phyloP scores from a whole-genome alignment of 2,329 filamentous ascomycete species.

The Aurifilum marmelostoma region DNA sequence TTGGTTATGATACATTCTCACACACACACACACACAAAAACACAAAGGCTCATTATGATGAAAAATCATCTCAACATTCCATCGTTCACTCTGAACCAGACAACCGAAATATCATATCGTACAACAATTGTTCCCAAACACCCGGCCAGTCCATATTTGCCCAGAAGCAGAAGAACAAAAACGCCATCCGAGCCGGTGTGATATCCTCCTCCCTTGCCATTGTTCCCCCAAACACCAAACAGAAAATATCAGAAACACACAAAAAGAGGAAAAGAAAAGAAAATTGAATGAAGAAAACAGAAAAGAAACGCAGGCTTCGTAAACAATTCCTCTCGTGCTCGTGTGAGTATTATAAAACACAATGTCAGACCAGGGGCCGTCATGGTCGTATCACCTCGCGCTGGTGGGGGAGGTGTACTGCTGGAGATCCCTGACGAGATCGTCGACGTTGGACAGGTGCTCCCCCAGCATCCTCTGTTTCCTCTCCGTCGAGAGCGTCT shows the following conservation, averaged over 20 bases:
- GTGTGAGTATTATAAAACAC: background rate
- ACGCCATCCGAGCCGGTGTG: background rate
- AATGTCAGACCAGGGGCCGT: background rate
- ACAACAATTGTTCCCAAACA: conserved; percentile 4
- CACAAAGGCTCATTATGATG: background rate
- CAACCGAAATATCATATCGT: background rate
- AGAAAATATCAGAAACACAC: background rate
- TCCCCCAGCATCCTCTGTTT: conserved; percentile 79
- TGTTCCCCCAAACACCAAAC: conserved; percentile 11
- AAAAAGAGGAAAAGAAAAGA: background rate
- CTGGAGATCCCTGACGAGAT: conserved; percentile 80
- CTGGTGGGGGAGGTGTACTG: conserved; percentile 66
- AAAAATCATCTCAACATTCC: background rate
- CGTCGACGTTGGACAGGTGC: conserved; percentile 81
- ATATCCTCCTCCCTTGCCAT: background rate
- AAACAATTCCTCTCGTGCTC: background rate
- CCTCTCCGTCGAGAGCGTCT: conserved; percentile 72
- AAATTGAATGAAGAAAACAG: background rate
- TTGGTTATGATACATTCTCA: conserved; percentile 5
- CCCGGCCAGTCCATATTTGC: background rate
- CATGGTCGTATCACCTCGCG: conserved; percentile 30
- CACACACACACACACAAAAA: background rate
- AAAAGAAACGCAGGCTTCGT: background rate
- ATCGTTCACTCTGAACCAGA: background rate
- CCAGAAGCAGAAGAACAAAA: background rate